phyloP scores from a whole-genome alignment of 2,329 filamentous ascomycete species.

The Epichloe festucae region DNA sequence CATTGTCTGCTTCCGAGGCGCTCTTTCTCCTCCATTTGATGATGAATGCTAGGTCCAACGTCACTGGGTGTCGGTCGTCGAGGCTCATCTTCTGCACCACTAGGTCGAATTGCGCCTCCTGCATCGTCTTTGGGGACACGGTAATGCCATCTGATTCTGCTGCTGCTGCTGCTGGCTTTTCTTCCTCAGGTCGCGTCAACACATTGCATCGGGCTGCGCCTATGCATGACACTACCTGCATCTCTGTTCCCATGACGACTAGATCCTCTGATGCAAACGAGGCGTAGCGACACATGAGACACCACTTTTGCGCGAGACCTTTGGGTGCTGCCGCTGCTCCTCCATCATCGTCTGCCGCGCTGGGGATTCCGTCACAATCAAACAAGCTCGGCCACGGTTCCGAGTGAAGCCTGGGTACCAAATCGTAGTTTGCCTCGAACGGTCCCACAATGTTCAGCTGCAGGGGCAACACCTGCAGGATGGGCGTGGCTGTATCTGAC shows the following conservation, averaged over 20 bases:
- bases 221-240: slow-evolving; percentile 46
- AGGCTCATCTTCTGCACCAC: slow-evolving; percentile 63
- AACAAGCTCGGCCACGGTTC: slow-evolving; percentile 86
- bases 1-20: slow-evolving; percentile 13
- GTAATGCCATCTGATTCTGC: slow-evolving; percentile 25
- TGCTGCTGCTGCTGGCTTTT: slow-evolving; percentile 7
- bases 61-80: slow-evolving; percentile 67
- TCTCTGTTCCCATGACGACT: slow-evolving; percentile 46
- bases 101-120: slow-evolving; percentile 60
- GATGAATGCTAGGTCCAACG: slow-evolving; percentile 60
- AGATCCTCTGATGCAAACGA: slow-evolving; percentile 69
- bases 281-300: slow-evolving; percentile 56
- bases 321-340: slow-evolving; percentile 16
- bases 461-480: slow-evolving; percentile 58
- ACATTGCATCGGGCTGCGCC: slow-evolving; percentile 48
- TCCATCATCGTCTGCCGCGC: slow-evolving; percentile 15
- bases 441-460: slow-evolving; percentile 65
- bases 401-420: slow-evolving; percentile 64
- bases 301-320: slow-evolving; percentile 74
- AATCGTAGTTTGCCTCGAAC: slow-evolving; percentile 85
- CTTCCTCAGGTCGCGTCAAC: slow-evolving; percentile 23
- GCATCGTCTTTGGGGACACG: slow-evolving; percentile 54
- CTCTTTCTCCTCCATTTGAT: slow-evolving; percentile 61
- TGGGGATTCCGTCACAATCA: slow-evolving; percentile 38
- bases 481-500: slow-evolving; percentile 67